Conservation (phyloP, 2,329 filamentous ascomycete species). For the Fusarium chaquense region DNA sequence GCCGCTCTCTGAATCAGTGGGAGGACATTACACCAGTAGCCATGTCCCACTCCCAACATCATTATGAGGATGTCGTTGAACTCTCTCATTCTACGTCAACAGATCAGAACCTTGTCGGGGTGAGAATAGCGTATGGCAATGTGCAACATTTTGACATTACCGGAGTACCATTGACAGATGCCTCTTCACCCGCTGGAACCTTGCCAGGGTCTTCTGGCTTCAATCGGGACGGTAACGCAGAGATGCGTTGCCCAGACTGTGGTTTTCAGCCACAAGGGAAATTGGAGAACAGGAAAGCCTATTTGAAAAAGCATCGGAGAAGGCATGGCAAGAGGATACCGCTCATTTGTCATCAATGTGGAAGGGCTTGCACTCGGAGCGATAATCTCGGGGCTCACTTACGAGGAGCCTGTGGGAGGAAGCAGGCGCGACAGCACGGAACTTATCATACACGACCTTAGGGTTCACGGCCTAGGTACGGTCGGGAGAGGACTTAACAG, state of each 20-base stretch:
- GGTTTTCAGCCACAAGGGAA: rapidly evolving
- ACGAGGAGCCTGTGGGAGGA: neutral
- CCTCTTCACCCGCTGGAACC: too few relatives aligned
- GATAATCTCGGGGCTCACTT: neutral
- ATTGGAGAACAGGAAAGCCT: rapidly evolving
- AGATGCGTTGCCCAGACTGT: neutral
- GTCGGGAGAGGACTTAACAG: too few relatives aligned
- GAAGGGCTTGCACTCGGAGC: neutral
- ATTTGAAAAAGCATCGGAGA: neutral
- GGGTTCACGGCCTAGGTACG: too few relatives aligned
- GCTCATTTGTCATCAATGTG: neutral
- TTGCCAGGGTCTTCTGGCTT: rapidly evolving
- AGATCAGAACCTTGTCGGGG: rapidly evolving
- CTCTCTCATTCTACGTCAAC: rapidly evolving
- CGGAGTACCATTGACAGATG: too few relatives aligned
- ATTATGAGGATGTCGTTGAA: rapidly evolving
- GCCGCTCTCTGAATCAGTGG: rapidly evolving
- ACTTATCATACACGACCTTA: too few relatives aligned
- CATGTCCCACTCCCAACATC: too few relatives aligned
- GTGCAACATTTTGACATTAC: neutral
- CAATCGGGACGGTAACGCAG: rapidly evolving
- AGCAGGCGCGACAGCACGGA: too few relatives aligned
- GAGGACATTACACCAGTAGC: rapidly evolving
- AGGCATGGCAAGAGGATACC: rapidly evolving
- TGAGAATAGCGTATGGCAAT: rapidly evolving